Evolutionary conservation across 2,329 filamentous ascomycete genomes (phyloP).

Genomic region (Ascocoryne sarcoides): DNA sequence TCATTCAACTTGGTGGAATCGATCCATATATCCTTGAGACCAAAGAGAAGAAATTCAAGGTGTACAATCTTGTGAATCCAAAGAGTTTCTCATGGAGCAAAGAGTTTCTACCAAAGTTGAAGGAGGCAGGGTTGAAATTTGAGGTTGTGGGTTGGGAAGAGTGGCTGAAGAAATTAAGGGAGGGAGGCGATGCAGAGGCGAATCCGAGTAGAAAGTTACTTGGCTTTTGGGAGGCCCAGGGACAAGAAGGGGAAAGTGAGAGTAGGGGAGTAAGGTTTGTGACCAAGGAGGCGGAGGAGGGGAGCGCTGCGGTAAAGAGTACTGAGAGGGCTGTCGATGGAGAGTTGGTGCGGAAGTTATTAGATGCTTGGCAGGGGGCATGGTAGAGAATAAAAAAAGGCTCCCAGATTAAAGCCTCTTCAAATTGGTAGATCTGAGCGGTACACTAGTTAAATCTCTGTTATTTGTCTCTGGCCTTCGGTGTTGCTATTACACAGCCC

Average conservation of each 20-base stretch:
- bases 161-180: slow-evolving; percentile 37
- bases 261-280: slow-evolving; percentile 3
- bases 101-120: slow-evolving; percentile 42
- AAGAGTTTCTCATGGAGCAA: slow-evolving; percentile 37
- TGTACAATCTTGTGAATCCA: slow-evolving; percentile 46
- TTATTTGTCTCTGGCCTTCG: too few species aligned
- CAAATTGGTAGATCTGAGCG: too few species aligned
- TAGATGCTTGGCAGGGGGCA: slow-evolving; percentile 3
- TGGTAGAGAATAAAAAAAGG: too few species aligned
- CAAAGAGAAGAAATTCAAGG: slow-evolving; percentile 17
- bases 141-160: slow-evolving; percentile 34
- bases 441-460: too few species aligned
- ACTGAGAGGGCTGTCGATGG: slow-evolving; percentile 2
- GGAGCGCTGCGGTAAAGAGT: slow-evolving; percentile 1
- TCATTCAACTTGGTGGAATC: slow-evolving; percentile 32
- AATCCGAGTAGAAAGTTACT: slow-evolving; percentile 45
- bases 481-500: too few species aligned
- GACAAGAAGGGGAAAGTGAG: background rate
- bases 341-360: slow-evolving; percentile 2
- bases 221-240: slow-evolving; percentile 32
- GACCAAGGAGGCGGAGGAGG: slow-evolving; percentile 1
- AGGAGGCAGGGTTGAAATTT: slow-evolving; percentile 36
- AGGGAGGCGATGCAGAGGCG: slow-evolving; percentile 36
- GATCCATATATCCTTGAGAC: slow-evolving; percentile 1
- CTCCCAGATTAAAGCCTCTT: too few species aligned